Evolutionary conservation across 768 basidiomycete species (phyloP), one percentile per base, ranked within the genome.

Genomic region (Pleurotus tuber-regium): DNA sequence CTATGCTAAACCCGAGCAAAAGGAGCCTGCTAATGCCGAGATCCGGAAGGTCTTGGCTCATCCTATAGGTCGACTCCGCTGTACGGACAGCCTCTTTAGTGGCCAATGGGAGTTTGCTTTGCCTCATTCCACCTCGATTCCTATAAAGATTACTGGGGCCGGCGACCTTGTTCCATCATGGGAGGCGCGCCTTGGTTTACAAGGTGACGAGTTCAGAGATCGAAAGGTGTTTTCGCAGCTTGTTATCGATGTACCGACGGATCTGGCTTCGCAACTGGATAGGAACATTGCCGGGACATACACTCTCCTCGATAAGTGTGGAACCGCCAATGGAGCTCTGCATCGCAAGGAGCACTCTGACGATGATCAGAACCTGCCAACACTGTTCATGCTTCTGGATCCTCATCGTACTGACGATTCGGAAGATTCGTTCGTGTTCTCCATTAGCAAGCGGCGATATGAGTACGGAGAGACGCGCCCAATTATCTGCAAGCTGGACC

Each of bases 401-500:
- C 92, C 94, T 11, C 84, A 87, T 28, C 82, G 93, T 1, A 92
- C 90, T 3, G 82, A 84, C 50, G 76, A 85, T 28, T 75, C 77
- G 2, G 80, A 91, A 18, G 95, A 98, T 60, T 74, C 76, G 3
- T 97, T 92, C 63, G 86, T 91, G 12, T 93, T 98, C 63, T 89
- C 93, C 0, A 86, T 79, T 38, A 85, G 78, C 59, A 91, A 77
- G 42, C 75, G 87, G 43, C 78, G 93, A 44, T 80, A 87, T 38
- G 90, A 92, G 60, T 94, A 83, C 60, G 87, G 87, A 46, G 89
- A 91, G 61, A 80, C 81, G 48, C 78, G 95, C 6, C 87, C 91
- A 0, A 76, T 92, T 50, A 69, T 94, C 39, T 86, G 86, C 61
- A 80, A 78, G 53, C 72, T 98, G 8, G 82, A 86, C 55, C 64